phyloP scores from a whole-genome alignment of 1,284 basidiomycete species.

The Tilletia walkeri region DNA sequence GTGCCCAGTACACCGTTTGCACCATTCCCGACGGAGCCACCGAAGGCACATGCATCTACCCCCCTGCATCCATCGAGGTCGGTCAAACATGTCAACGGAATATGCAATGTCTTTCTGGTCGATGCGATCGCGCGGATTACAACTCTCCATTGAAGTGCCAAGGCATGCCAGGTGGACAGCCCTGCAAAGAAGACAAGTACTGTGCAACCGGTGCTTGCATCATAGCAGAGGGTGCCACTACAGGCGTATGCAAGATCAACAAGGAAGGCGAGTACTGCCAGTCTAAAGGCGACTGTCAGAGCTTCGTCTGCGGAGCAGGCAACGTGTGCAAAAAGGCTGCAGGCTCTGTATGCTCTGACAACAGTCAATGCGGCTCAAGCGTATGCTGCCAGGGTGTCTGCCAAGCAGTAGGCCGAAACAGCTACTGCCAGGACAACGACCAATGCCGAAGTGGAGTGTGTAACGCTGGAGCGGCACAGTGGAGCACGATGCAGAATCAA shows the following conservation, averaged over 20 bases:
- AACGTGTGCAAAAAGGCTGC: background rate
- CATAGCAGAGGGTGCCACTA: too few relatives aligned
- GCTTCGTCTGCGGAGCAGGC: background rate
- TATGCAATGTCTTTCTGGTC: background rate
- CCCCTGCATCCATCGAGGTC: background rate
- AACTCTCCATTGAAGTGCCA: too few relatives aligned
- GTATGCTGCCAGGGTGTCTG: conserved; percentile 1
- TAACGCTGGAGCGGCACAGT: background rate
- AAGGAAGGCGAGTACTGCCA: background rate
- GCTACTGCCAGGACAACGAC: background rate
- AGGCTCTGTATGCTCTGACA: background rate
- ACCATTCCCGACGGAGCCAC: background rate
- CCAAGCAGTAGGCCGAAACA: background rate
- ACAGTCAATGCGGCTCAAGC: background rate
- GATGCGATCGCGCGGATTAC: too few relatives aligned
- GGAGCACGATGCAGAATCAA: background rate
- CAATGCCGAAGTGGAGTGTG: background rate
- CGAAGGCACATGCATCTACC: background rate
- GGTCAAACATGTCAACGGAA: background rate
- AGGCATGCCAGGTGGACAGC: too few relatives aligned
- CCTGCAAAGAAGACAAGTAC: too few relatives aligned
- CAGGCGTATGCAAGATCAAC: background rate
- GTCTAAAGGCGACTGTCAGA: background rate
- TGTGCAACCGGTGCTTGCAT: too few relatives aligned
- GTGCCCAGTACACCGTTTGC: background rate